A percentile compares a stretch with the other conserved stretches of the same genome.
Evolutionary conservation across 2,329 filamentous ascomycete species (phyloP).

Genomic region (Ophiostoma ips): DNA sequence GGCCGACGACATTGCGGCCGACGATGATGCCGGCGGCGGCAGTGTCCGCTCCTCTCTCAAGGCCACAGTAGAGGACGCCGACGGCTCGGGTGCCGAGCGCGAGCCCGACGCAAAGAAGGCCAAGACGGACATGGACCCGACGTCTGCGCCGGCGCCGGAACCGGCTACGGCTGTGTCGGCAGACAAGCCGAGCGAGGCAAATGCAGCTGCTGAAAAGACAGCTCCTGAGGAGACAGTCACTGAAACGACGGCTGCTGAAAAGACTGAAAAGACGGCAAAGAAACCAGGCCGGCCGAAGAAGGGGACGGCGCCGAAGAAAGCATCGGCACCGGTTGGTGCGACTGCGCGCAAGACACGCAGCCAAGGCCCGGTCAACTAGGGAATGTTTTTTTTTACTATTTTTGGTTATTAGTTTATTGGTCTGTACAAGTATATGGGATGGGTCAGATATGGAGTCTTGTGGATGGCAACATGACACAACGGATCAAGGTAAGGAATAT

Average conservation of each 20-base stretch:
- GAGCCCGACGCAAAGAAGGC: constrained; percentile 1
- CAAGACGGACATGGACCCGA: background rate
- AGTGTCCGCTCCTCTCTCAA: background rate
- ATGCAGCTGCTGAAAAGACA: background rate
- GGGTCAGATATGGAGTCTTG: background rate
- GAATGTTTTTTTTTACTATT: background rate
- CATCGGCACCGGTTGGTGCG: constrained; percentile 19
- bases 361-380: constrained; percentile 19
- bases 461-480: background rate
- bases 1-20: constrained; percentile 6
- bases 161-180: background rate
- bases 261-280: background rate
- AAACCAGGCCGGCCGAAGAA: constrained; percentile 12
- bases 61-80: background rate
- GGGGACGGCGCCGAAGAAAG: constrained; percentile 17
- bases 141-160: background rate
- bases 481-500: background rate
- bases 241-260: background rate
- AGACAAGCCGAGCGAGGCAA: background rate
- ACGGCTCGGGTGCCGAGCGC: background rate
- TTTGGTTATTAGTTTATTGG: background rate
- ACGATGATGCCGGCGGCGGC: background rate
- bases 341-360: constrained; percentile 27
- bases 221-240: background rate
- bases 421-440: background rate